phyloP scores from a whole-genome alignment of 768 basidiomycete species.

The Calvatia gigantea region DNA sequence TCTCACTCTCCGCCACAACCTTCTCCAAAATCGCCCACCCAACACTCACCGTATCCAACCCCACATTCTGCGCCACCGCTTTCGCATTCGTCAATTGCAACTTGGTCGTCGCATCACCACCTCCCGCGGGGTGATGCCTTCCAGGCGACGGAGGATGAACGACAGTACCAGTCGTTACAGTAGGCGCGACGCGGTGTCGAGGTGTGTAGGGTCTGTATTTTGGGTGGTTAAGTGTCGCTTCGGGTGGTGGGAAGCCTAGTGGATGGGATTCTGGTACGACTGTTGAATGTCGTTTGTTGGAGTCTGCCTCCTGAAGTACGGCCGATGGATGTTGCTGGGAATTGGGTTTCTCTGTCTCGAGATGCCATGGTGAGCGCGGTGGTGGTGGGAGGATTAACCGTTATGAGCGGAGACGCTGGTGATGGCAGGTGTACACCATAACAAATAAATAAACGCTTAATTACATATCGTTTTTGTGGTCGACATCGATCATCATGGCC shows the following conservation, averaged over 20 bases:
- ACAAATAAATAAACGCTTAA: background rate
- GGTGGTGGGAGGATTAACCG: background rate
- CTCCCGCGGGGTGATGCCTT: slow-evolving; percentile 28
- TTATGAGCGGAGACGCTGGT: background rate
- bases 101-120: slow-evolving; percentile 60
- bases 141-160: slow-evolving; percentile 42
- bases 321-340: slow-evolving; percentile 56
- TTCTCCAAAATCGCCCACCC: slow-evolving; percentile 82
- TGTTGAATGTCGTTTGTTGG: slow-evolving; percentile 28
- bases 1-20: slow-evolving; percentile 45
- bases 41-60: slow-evolving; percentile 50
- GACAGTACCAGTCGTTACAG: slow-evolving; percentile 48
- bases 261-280: slow-evolving; percentile 66
- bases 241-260: slow-evolving; percentile 29
- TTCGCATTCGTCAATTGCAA: slow-evolving; percentile 73
- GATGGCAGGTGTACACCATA: background rate
- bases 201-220: slow-evolving; percentile 80
- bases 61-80: slow-evolving; percentile 65
- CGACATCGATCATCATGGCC: background rate
- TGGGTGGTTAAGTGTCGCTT: slow-evolving; percentile 25
- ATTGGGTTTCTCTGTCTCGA: slow-evolving; percentile 17
- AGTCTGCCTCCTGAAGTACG: slow-evolving; percentile 41
- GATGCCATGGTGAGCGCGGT: background rate
- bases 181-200: slow-evolving; percentile 49
- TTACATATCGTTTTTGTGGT: background rate